Conservation (phyloP, 352 stramenopile genomes). For the Globisporangium polare region DNA sequence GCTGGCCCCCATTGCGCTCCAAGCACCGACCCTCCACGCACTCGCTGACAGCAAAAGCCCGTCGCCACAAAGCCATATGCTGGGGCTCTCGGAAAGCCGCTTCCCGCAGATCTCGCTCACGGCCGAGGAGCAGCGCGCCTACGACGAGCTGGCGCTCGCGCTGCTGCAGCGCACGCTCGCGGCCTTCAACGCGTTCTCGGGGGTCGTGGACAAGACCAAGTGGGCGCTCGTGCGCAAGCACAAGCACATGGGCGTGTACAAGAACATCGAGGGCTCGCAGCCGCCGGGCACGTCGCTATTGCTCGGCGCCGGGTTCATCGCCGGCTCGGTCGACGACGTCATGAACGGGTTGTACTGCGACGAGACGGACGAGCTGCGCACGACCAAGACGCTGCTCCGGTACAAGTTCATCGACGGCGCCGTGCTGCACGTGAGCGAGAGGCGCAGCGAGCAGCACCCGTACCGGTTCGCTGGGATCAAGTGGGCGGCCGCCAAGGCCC, state of each 20-base stretch:
- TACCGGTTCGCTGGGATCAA: conserved; percentile 46
- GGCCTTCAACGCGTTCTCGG: neutral
- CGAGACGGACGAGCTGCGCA: conserved; percentile 51
- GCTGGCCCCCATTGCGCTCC: neutral
- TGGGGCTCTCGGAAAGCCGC: neutral
- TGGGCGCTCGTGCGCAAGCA: conserved; percentile 9
- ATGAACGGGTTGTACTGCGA: conserved; percentile 94
- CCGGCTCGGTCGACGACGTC: conserved; percentile 40
- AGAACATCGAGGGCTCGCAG: neutral
- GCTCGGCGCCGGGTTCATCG: conserved; percentile 31
- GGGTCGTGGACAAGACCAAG: neutral
- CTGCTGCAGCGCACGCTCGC: neutral
- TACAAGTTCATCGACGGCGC: conserved; percentile 27
- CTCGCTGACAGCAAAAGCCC: no score
- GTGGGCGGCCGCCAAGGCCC: conserved; percentile 28
- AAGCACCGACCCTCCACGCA: no score
- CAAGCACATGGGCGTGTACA: conserved; percentile 8
- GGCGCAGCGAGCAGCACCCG: conserved; percentile 20
- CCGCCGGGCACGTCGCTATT: conserved; percentile 25
- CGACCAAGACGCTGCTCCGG: conserved; percentile 31
- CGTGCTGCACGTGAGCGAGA: conserved; percentile 32
- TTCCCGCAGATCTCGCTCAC: conserved; percentile 3
- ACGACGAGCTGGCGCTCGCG: neutral
- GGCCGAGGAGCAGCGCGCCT: neutral
- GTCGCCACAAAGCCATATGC: neutral